Evolutionary conservation across 2,329 filamentous ascomycete genomes (phyloP), one percentile per base, ranked within the genome.

Genomic region (Thermoascus crustaceus): DNA sequence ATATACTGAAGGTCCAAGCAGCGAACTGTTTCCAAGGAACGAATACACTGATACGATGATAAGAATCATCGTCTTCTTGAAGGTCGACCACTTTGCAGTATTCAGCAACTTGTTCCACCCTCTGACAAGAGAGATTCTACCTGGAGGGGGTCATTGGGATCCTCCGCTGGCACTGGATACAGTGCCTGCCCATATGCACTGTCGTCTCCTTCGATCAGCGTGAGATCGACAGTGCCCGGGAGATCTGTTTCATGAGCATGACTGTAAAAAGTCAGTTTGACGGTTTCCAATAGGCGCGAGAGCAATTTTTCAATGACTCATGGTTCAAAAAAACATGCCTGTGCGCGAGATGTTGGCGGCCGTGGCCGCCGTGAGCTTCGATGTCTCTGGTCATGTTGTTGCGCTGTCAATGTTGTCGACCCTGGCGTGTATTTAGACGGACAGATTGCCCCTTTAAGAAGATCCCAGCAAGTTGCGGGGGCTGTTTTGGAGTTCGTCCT

Each of bases 111-210:
- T 8, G 30, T 13, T 23, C 24, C 6, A 25, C 7, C 6, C 20
- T 1, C 11, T 20, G 16, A 16, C 2, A 34, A 32, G 7, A 37
- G 18, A 17, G 37, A 9, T 14, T 47, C 31, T 54, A 68, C 64
- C 50, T 69, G 69, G 7, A 77, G 60, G 5, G 75, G 75, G 49
- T 78, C 74, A 40, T 78, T 78, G 1, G 75, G 75, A 45, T 78
- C 74, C 36, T 75, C 68, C 1, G 73, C 71, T 2, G 75, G 75
- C 1, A 78, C 74, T 1, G 75, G 75, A 44, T 71, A 78, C 3
- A 78, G 61, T 2, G 75, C 75, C 50, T 78, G 74, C 14, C 75
- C 75, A 39, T 74, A 73, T 0, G 61, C 72, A 1, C 73, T 73
- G 44, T 77, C 73, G 46, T 77, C 73, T 30, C 73, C 74, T 57